Evolutionary conservation across 2,329 filamentous ascomycete genomes (phyloP), one percentile per base, ranked within the genome.

Genomic region (Metarhizium anisopliae): DNA sequence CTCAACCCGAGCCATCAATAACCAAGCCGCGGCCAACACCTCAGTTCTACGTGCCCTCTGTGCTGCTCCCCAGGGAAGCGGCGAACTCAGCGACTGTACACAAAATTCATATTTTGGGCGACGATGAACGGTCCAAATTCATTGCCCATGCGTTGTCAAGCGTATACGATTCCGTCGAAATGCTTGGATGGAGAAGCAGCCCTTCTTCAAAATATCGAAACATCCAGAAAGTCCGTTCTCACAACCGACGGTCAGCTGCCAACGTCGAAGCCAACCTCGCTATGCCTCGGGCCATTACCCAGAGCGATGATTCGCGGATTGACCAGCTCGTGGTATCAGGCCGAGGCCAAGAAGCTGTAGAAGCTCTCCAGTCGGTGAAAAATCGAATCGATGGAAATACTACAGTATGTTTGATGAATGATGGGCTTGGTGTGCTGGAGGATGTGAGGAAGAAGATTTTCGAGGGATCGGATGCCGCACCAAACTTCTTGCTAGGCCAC

Each of bases 391-490:
- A 81, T 47, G 74, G 79, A 2, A 74, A 83, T 32, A 90, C 87
- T 1, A 88, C 89, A 0, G 79, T 96, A 7, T 83, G 88, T 57
- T 80, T 95, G 55, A 69, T 95, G 55, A 87, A 90, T 56, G 89
- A 93, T 59, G 90, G 92, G 1, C 82, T 97, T 70, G 93, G 94
- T 0, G 75, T 90, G 2, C 77, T 90, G n/a, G 91, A 97, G 51
- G 80, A 85, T 51, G 78, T 96, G 45, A 90, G 90, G 63, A 71
- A 78, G 38, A 70, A 79, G 11, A 69, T 95, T 32, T 96, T 96
- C 62, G 78, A 82, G 0, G 80, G 92, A 58, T 76, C 81, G 0
- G 67, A 72, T 1, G 75, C 73, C 0, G 80, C 88, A 30, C 94
- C 94, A 2, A 83, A 82, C 55, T 96, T 95, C 63, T 77, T 96